Base-by-base conservation (phyloP, 164 flowering plant genomes). In the Vitis amurensis region DNA sequence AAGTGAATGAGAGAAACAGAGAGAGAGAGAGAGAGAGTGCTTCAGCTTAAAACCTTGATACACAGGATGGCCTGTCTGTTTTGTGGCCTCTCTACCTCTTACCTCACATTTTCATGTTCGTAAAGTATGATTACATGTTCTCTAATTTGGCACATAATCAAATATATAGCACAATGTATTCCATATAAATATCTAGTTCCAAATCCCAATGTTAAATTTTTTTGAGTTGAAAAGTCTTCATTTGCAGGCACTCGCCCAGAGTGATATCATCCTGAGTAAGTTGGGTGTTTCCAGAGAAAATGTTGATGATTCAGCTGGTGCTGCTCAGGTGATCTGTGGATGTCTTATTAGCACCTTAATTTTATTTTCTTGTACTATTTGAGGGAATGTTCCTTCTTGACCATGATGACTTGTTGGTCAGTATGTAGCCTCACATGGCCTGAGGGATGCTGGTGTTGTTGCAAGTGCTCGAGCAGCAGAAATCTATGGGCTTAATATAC, bases 401-500 rank as follows among this genome's bases (percentile, higher is more conserved):
- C 58, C 27, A 60, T 15, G 0, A 2, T 63, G 17, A 59, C 63
- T 57, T 75, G 64, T 71, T 29, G 12, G n/a, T 65, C 77, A 86
- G 91, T 70, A 78, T 76, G 79, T 87, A 50, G 87, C 88, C 56
- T 70, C 75, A 57, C 80, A 73, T 51, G 64, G 68, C 29, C 70
- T 85, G 29, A 73, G 75, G 71, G 87, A 89, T 77, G 73, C 87
- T 52, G 94, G 87, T 50, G 89, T 78, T 14, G 70, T 89, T 67
- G 92, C 94, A 55, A 85, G 90, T 74, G 81, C 83, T 23, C 83
- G 86, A 65, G 92, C 90, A 66, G 94, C 91, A 60, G 81, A 81
- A 59, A 76, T 89, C 17, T 89, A 89, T 74, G 89, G 91, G 61
- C 84, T 89, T 50, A 76, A 86, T 57, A 63, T 88, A 59, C 85